Conservation (phyloP, 1,139 yeast genomes). For the Pichia sp. region DNA sequence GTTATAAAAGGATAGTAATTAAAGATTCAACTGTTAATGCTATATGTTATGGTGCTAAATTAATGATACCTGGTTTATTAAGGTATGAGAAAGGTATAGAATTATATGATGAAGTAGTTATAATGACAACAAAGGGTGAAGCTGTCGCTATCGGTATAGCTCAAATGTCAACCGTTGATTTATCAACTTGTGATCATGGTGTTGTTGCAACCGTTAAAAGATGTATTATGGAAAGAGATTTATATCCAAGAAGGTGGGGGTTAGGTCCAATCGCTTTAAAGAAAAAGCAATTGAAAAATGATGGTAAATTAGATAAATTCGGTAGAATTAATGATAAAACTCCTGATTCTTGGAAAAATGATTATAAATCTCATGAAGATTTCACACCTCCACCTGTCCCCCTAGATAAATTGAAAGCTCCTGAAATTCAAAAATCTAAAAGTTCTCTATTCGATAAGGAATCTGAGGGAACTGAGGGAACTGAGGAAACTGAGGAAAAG, state of each 20-base stretch:
- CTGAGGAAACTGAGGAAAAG: slow-evolving; percentile 29
- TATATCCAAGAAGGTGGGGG: slow-evolving; percentile 99
- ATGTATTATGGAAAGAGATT: slow-evolving; percentile 98
- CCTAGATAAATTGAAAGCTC: slow-evolving; percentile 33
- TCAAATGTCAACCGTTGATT: slow-evolving; percentile 96
- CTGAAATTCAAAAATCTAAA: slow-evolving; percentile 42
- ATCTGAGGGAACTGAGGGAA: slow-evolving; percentile 32
- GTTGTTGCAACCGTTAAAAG: slow-evolving; percentile 98
- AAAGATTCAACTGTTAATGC: slow-evolving; percentile 98
- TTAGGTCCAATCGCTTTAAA: slow-evolving; percentile 97
- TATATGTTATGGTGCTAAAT: slow-evolving; percentile 97
- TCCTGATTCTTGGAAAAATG: slow-evolving; percentile 86
- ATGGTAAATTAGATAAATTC: slow-evolving; percentile 92
- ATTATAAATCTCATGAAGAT: slow-evolving; percentile 75
- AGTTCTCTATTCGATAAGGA: slow-evolving; percentile 32
- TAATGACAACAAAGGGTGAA: slow-evolving; percentile 98
- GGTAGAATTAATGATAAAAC: slow-evolving; percentile 92
- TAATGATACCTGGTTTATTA: slow-evolving; percentile 96
- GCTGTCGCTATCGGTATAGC: slow-evolving; percentile 98
- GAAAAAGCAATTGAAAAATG: slow-evolving; percentile 97
- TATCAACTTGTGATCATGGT: slow-evolving; percentile 96
- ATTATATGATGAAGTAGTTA: slow-evolving; percentile 93
- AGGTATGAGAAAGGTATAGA: slow-evolving; percentile 98
- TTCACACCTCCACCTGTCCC: slow-evolving; percentile 42
- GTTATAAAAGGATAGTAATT: slow-evolving; percentile 95